Conservation (phyloP, 352 stramenopile genomes). For the Achlya hypogyna region DNA sequence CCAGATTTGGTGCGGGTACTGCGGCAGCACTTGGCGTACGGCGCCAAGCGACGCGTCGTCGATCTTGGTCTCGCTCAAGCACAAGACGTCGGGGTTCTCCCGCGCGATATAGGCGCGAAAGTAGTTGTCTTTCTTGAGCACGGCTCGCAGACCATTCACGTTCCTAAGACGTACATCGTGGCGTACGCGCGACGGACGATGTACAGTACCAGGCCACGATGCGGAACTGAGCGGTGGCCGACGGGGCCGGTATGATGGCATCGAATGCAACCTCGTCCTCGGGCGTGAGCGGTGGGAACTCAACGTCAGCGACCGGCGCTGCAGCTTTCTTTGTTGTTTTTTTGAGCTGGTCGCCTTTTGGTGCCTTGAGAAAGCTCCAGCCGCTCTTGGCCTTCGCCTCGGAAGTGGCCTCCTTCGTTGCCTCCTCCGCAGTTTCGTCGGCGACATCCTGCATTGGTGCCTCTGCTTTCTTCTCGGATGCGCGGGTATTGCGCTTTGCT, state of each 20-base stretch:
- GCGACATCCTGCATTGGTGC: not conserved
- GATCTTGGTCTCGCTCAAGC: slow-evolving; percentile 83
- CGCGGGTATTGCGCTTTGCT: not conserved
- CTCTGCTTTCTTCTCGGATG: not conserved
- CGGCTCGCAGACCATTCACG: slow-evolving; percentile 69
- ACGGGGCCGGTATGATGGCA: not conserved
- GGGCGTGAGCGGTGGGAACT: slow-evolving; percentile 9
- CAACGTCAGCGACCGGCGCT: not conserved
- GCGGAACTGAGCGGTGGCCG: not conserved
- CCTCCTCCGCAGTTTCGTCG: not conserved
- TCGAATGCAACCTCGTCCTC: slow-evolving; percentile 1
- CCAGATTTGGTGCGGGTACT: slow-evolving; percentile 74
- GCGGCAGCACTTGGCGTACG: slow-evolving; percentile 41
- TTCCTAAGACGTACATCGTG: slow-evolving; percentile 34
- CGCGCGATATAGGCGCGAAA: slow-evolving; percentile 65
- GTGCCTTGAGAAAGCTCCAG: slow-evolving; percentile 17
- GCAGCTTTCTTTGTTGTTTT: slow-evolving; percentile 9
- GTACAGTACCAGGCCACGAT: slow-evolving; percentile 9
- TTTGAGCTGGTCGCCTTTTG: slow-evolving; percentile 6
- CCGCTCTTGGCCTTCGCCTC: not conserved
- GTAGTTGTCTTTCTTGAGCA: slow-evolving; percentile 66
- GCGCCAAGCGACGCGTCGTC: slow-evolving; percentile 56
- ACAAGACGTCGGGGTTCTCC: slow-evolving; percentile 73
- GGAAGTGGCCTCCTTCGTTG: not conserved
- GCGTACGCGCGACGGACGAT: not conserved